These are phyloP conservation scores for Aureobasidium sp. DNA, from an alignment of 2,329 filamentous ascomycete species.

Conservation along the genomic window DNA sequence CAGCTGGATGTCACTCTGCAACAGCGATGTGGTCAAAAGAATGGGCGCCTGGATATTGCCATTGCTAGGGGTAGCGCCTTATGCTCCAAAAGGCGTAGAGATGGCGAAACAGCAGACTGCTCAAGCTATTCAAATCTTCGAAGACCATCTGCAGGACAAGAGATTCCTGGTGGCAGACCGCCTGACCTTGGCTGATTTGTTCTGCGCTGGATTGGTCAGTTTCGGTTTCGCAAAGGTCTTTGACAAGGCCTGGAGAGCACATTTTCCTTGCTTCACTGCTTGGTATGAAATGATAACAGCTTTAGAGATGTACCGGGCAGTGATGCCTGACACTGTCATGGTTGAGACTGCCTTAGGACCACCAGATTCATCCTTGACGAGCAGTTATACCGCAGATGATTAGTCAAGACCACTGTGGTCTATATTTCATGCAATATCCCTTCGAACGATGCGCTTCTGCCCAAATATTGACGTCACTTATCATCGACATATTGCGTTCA, in stretches of 20 bases:
- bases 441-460: background rate
- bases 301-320: conserved; percentile 1
- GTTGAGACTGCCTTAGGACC: conserved; percentile 1
- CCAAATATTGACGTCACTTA: no score
- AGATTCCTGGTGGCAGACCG: background rate
- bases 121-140: conserved; percentile 23
- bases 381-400: background rate
- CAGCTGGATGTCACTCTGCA: conserved; percentile 96
- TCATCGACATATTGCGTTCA: no score
- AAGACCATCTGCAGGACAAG: conserved; percentile 54
- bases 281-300: background rate
- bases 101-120: conserved; percentile 50
- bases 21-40: conserved; percentile 46
- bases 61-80: background rate
- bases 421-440: no score
- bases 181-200: conserved; percentile 71
- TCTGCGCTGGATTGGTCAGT: conserved; percentile 66
- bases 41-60: conserved; percentile 49
- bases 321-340: background rate
- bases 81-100: conserved; percentile 31
- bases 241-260: conserved; percentile 80
- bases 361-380: background rate
- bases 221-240: conserved; percentile 92
- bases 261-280: conserved; percentile 35
- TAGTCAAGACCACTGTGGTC: background rate